Base-by-base conservation (phyloP, 1,284 basidiomycete genomes). In the Ustilago nuda region DNA sequence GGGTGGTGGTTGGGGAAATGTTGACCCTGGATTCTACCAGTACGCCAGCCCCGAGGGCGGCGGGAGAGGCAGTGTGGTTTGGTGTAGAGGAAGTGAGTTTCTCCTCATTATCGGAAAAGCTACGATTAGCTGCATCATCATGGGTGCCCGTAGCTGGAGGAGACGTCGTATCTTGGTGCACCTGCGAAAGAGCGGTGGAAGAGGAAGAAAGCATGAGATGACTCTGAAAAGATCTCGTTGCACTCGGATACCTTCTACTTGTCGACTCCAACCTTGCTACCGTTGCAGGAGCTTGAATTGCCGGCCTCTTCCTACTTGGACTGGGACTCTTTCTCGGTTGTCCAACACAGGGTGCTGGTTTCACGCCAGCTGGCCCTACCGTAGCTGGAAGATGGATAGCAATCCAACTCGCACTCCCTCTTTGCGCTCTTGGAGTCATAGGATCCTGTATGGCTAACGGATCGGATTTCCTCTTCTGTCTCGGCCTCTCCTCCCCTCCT, bases 261-360 rank as follows among this genome's bases (percentile, higher is more conserved):
- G 36, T 67, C 55, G 69, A 60, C 43, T 72, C 75, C 52, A 80
- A 35, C 17, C 76, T 37, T 1, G 68, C 72, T 13, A 73, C 69
- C 2, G 76, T 76, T 0, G 71, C 69, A 12, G 71, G 78, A 3
- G 67, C 71, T 33, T 66, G 66, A 30, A 70, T 76, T 2, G 74
- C 79, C 0, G 73, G 76, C 7, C 84, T 60, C 66, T 85, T 85
- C 32, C 81, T 66, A 2, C 58, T 69, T 0, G 81, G 81, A 12
- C 79, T 83, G 4, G 83, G 84, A 33, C 79, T 81, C 55, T 85
- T 85, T 41, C 84, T 66, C 13, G 84, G 84, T 56, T 85, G 84
- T 2, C 84, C 84, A 4, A 85, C 84, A 37, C 78, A 80, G 0
- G 84, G 84, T 13, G 83, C 81, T 7, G 84, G 83, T 62, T 85